A percentile compares a stretch with the other conserved stretches of the same genome.
Evolutionary conservation across 192 early-diverging fungal genomes (phyloP).

Genomic region (Backusella parvicylindrica): DNA sequence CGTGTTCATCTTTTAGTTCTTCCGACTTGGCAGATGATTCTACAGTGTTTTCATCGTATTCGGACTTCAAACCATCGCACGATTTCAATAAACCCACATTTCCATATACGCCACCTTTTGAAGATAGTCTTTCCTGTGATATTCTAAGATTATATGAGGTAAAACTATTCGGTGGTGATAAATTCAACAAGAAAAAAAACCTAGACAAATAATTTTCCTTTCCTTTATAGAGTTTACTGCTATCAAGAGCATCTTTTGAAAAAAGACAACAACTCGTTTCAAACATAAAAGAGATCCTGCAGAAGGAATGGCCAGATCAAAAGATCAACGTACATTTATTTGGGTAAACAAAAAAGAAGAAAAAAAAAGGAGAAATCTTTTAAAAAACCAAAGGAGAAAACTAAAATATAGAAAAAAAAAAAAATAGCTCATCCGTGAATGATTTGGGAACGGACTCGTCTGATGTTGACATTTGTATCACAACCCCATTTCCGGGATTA

Average conservation of each 20-base stretch:
- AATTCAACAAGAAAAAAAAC: too few species aligned
- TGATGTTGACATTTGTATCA: neutral
- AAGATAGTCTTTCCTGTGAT: neutral
- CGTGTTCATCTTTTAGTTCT: neutral
- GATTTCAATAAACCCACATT: neutral
- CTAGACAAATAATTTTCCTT: neutral
- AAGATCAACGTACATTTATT: neutral
- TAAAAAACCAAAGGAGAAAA: neutral
- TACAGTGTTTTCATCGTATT: neutral
- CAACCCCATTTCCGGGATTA: constrained; percentile 1
- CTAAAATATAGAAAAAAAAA: neutral
- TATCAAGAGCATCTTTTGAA: neutral
- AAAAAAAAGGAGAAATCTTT: neutral
- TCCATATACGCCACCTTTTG: neutral
- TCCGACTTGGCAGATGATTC: neutral
- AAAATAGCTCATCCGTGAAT: neutral
- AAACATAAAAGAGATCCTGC: neutral
- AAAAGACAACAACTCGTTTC: neutral
- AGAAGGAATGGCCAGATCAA: neutral
- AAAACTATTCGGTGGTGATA: neutral
- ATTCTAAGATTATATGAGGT: neutral
- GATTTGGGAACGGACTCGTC: neutral
- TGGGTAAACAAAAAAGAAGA: neutral
- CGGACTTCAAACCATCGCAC: neutral
- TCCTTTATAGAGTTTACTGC: neutral